A percentile compares a stretch with the other conserved stretches of the same genome.
phyloP scores from a whole-genome alignment of 768 basidiomycete species.

The Lepiota venenata region DNA sequence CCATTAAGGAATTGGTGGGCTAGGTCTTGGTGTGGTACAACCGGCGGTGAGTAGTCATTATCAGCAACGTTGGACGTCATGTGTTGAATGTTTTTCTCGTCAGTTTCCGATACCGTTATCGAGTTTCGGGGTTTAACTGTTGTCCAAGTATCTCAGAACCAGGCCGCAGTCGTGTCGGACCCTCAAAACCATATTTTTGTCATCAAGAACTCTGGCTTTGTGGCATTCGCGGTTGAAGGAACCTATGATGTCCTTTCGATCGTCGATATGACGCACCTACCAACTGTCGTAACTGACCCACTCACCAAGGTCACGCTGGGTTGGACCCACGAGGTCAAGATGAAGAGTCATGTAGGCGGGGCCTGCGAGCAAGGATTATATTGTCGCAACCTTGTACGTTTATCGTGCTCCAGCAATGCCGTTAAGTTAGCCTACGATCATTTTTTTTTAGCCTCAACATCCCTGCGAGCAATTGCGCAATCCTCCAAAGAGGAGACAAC shows the following conservation, averaged over 20 bases:
- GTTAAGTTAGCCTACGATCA: conserved; percentile 3
- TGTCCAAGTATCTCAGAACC: conserved; percentile 87
- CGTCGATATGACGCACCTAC: conserved; percentile 81
- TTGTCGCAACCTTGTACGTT: conserved; percentile 76
- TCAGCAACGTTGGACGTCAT: background rate
- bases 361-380: conserved; percentile 55
- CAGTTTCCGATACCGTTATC: conserved; percentile 81
- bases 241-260: conserved; percentile 79
- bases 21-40: conserved; percentile 64
- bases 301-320: conserved; percentile 65
- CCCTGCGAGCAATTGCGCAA: conserved; percentile 85
- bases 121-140: conserved; percentile 77
- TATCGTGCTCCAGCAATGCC: background rate
- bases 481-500: conserved; percentile 79
- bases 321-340: conserved; percentile 74
- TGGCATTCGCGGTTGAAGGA: conserved; percentile 73
- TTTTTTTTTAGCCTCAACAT: conserved; percentile 58
- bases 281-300: conserved; percentile 53
- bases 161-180: conserved; percentile 74
- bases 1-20: conserved; percentile 87
- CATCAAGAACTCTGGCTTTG: conserved; percentile 75
- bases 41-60: conserved; percentile 48
- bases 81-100: background rate
- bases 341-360: conserved; percentile 54
- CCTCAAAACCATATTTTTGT: conserved; percentile 80